phyloP scores from a whole-genome alignment of 306 rosid genomes.

The Corylus americana region DNA sequence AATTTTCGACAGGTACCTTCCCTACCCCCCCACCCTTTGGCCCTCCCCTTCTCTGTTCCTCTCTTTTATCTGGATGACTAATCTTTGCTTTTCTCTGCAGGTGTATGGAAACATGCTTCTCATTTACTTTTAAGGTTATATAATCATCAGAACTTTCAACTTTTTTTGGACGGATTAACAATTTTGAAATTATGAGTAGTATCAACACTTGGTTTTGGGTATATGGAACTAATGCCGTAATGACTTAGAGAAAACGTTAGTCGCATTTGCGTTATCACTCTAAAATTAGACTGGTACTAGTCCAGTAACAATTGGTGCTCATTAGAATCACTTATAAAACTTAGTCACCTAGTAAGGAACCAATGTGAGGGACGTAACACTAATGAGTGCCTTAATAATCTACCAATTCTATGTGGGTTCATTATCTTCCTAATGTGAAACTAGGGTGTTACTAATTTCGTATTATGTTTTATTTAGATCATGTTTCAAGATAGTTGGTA shows the following conservation, averaged over 20 bases:
- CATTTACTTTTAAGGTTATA: background rate
- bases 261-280: no score
- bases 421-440: no score
- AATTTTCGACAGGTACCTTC: background rate
- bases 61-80: background rate
- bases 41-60: no score
- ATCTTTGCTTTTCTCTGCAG: background rate
- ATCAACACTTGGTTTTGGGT: background rate
- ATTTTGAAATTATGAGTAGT: background rate
- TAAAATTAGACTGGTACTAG: no score
- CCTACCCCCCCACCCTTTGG: background rate
- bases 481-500: background rate
- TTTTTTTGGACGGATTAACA: background rate
- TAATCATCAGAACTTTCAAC: background rate
- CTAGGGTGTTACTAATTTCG: background rate
- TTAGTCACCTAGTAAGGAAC: no score
- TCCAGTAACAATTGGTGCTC: no score
- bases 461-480: background rate
- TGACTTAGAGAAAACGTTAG: no score
- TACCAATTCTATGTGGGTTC: no score
- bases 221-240: background rate
- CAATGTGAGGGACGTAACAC: no score
- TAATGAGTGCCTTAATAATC: no score
- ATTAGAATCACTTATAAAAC: no score
- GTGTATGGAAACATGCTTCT: background rate